A percentile compares a stretch with the other conserved stretches of the same genome.
These are phyloP conservation scores for Trichomonas gallinae DNA, from an alignment of 208 protist genomes.

Conservation along the genomic window DNA sequence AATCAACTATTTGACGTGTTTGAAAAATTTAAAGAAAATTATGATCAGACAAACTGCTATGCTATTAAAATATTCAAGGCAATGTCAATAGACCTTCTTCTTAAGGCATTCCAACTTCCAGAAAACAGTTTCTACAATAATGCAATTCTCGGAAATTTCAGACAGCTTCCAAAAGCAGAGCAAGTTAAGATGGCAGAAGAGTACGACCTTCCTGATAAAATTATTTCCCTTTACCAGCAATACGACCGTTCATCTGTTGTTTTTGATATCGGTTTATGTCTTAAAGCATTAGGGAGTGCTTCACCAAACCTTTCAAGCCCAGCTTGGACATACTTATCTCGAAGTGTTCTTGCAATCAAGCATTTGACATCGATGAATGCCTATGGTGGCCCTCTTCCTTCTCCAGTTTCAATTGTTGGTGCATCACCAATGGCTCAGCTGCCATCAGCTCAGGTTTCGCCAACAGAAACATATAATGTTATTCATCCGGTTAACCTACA, in stretches of 20 bases:
- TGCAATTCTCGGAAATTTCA: not conserved
- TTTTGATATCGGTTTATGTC: not conserved
- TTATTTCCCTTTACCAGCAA: not conserved
- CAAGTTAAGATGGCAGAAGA: not conserved
- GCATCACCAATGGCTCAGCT: not conserved
- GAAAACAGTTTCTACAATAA: not conserved
- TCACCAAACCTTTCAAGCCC: not conserved
- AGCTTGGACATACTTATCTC: not conserved
- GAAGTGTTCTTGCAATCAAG: not conserved
- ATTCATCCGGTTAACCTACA: not conserved
- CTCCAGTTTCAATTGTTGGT: not conserved
- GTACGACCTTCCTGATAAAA: not conserved
- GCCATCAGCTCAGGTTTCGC: not conserved
- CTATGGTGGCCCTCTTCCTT: not conserved
- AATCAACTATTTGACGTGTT: not conserved
- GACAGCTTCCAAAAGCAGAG: not conserved
- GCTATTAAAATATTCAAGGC: not conserved
- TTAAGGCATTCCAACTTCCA: not conserved
- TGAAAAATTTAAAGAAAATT: not conserved
- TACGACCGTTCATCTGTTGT: not conserved
- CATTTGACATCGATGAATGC: not conserved
- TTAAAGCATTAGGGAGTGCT: not conserved
- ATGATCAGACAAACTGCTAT: not conserved
- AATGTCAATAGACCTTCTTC: not conserved
- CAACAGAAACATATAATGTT: not conserved